Percentiles rank a stretch among this genome's conserved stretches.
Evolutionary conservation across 441 rosid genomes (phyloP).

Genomic region (Corymbia calophylla): DNA sequence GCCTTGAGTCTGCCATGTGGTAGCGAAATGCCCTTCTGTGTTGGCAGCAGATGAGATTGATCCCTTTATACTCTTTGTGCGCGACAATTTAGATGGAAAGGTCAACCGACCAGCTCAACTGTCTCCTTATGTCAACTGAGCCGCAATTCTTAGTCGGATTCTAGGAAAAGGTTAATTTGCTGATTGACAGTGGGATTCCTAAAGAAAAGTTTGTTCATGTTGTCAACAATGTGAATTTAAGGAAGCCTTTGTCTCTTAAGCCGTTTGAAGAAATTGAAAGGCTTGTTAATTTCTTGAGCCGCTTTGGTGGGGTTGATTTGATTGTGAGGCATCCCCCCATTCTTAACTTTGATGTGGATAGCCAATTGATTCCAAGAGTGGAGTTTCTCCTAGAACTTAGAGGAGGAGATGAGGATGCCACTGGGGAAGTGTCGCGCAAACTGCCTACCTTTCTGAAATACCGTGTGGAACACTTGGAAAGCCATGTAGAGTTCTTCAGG

Average conservation of each 20-base stretch:
- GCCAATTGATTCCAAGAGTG: slow-evolving; percentile 58
- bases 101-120: too few species aligned
- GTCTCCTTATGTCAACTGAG: too few species aligned
- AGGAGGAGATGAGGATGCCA: slow-evolving; percentile 52
- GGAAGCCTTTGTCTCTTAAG: slow-evolving; percentile 42
- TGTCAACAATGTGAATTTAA: neutral
- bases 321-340: slow-evolving; percentile 52
- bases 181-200: too few species aligned
- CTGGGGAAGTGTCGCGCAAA: slow-evolving; percentile 38
- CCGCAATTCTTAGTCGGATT: too few species aligned
- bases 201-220: too few species aligned
- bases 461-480: slow-evolving; percentile 37
- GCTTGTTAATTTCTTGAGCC: slow-evolving; percentile 37
- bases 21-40: too few species aligned
- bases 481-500: too few species aligned
- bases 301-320: slow-evolving; percentile 49
- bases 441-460: slow-evolving; percentile 62
- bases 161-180: too few species aligned
- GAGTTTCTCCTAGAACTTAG: slow-evolving; percentile 37
- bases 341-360: slow-evolving; percentile 48
- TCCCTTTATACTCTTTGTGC: too few species aligned
- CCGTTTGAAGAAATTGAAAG: slow-evolving; percentile 54
- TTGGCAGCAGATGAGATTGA: too few species aligned
- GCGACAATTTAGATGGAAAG: too few species aligned
- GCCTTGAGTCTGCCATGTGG: too few species aligned